Evolutionary conservation across 495 filamentous ascomycete genomes (phyloP).

Genomic region (Cryomyces minteri): DNA sequence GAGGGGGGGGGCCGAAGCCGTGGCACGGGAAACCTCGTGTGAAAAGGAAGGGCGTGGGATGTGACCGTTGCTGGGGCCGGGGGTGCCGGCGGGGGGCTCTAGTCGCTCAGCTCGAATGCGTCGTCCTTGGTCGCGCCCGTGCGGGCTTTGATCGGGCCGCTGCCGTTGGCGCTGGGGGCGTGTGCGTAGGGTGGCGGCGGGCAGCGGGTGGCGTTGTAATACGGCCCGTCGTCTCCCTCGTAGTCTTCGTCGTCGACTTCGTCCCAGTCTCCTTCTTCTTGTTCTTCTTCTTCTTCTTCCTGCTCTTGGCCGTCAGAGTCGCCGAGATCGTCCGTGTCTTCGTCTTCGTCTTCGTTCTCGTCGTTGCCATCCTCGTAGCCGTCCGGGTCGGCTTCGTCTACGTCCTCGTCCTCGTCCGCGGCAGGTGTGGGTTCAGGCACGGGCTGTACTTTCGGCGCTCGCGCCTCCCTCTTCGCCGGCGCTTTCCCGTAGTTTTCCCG

Average conservation of each 20-base stretch:
- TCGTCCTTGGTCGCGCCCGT: slow-evolving; percentile 9
- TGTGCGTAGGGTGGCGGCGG: not conserved
- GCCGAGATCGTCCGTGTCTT: not conserved
- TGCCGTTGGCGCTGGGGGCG: not conserved
- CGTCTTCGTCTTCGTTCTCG: slow-evolving; percentile 3
- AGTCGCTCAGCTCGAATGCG: slow-evolving; percentile 15
- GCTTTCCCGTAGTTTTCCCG: slow-evolving; percentile 18
- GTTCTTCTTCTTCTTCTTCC: slow-evolving; percentile 5
- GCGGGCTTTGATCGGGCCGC: not conserved
- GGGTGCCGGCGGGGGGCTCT: too few relatives aligned
- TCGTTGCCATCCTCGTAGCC: slow-evolving; percentile 4
- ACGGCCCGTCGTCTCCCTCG: slow-evolving; percentile 1
- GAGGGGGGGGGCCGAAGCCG: too few relatives aligned
- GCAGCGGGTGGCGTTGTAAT: not conserved
- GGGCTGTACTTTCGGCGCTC: slow-evolving; percentile 1
- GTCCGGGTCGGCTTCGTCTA: slow-evolving; percentile 2
- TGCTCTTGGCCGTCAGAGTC: slow-evolving; percentile 4
- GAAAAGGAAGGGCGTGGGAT: too few relatives aligned
- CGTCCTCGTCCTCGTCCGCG: not conserved
- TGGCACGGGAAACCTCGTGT: too few relatives aligned
- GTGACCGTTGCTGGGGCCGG: too few relatives aligned
- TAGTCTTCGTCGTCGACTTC: slow-evolving; percentile 3
- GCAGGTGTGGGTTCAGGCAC: not conserved
- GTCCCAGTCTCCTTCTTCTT: slow-evolving; percentile 1
- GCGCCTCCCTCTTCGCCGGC: slow-evolving; percentile 1